Percentiles rank a stretch among this genome's conserved stretches.
phyloP scores from a whole-genome alignment of 495 filamentous ascomycete species.

The Cryomyces antarcticus region DNA sequence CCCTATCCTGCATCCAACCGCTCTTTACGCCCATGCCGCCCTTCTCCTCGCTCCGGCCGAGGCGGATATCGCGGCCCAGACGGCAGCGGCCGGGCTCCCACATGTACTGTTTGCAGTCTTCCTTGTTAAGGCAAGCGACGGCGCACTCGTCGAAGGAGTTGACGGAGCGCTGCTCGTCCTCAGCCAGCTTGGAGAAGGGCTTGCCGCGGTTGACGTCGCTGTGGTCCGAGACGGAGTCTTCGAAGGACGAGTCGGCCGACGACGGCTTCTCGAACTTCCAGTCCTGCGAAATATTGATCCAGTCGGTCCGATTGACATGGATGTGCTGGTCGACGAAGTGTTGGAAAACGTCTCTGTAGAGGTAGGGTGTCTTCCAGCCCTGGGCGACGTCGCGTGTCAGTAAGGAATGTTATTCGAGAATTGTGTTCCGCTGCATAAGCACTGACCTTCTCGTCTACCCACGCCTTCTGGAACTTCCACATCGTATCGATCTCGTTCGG shows the following conservation, averaged over 20 bases:
- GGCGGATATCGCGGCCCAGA: conserved; percentile 6
- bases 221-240: background rate
- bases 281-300: conserved; percentile 18
- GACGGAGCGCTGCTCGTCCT: conserved; percentile 3
- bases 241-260: background rate
- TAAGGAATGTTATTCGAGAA: background rate
- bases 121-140: conserved; percentile 1
- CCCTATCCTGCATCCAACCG: conserved; percentile 4
- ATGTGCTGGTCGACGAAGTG: conserved; percentile 13
- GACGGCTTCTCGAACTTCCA: conserved; percentile 1
- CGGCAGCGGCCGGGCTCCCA: conserved; percentile 6
- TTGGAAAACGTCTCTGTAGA: conserved; percentile 12
- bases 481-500: too few relatives aligned
- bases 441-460: conserved; percentile 4
- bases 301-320: conserved; percentile 7
- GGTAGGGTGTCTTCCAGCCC: conserved; percentile 14
- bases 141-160: conserved; percentile 5
- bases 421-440: background rate
- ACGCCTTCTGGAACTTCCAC: conserved; percentile 3
- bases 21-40: conserved; percentile 1
- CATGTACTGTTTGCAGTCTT: conserved; percentile 9
- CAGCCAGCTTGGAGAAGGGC: background rate
- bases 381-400: background rate
- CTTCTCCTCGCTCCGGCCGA: conserved; percentile 5
- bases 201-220: too few relatives aligned